Base-by-base conservation (phyloP, 768 basidiomycete genomes). In the Podaxis sp. region DNA sequence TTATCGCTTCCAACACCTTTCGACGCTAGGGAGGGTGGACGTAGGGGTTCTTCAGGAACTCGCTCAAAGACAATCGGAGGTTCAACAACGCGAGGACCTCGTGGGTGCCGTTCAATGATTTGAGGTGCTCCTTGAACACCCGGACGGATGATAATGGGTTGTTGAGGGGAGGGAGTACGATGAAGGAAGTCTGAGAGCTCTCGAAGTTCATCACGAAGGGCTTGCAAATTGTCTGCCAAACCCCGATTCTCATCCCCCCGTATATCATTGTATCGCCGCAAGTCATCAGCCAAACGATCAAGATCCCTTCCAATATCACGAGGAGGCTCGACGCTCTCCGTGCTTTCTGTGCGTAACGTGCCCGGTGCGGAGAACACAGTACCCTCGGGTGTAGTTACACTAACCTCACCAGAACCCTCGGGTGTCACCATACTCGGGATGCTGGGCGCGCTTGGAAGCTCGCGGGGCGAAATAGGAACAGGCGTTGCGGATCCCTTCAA, bases 141-240 rank as follows among this genome's bases (percentile, higher is more conserved):
- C 61, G 42, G 51, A 26, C 33, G 69, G 52, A 38, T 67, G 56
- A 48, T 66, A 62, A 61, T 69, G 66, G 55, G 65, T 46, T 61
- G 69, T 53, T 39, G 62, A 19, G 76, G 77, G 0, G 78, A 68
- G 2, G 74, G 75, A 3, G 76, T 79, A 17, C 78, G 80, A 62
- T 80, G 84, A 17, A 89, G 72, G 64, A 80, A 83, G 30, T 84
- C 76, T 0, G 86, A 82, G 11, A 95, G 78, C 51, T 87, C 84
- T 12, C 79, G 80, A 2, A 96, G 76, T 66, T 91, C 87, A 40
- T 87, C 79, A 62, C 89, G 83, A 42, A 97, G 84, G 0, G 86
- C 83, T 57, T 83, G 83, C 3, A 96, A 79, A 69, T 90, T 87
- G 52, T 84, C 85, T 0, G 82, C 80, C 7, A 95, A 70, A 15